A percentile compares a stretch with the other conserved stretches of the same genome.
phyloP scores from a whole-genome alignment of 73 alveolate genomes.

The Paramecium sexaurelia region DNA sequence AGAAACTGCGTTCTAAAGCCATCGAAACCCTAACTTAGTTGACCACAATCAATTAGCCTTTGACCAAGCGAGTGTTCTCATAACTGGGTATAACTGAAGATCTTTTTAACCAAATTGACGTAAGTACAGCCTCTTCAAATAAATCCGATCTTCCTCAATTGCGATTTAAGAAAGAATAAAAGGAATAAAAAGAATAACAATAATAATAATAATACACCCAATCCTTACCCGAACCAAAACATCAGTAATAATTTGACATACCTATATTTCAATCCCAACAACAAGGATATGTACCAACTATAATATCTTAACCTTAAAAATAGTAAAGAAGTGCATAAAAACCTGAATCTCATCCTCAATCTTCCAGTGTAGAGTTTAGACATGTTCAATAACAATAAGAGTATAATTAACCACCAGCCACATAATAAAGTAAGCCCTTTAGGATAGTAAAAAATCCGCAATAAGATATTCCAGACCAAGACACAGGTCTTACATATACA shows the following conservation, averaged over 20 bases:
- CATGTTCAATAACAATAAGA: background rate
- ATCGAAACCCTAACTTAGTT: background rate
- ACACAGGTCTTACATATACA: background rate
- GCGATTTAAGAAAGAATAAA: background rate
- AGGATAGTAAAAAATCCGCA: background rate
- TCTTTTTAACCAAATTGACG: background rate
- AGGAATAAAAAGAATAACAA: background rate
- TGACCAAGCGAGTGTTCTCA: background rate
- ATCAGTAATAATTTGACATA: background rate
- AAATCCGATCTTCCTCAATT: conserved; percentile 2
- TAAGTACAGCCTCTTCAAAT: conserved; percentile 5
- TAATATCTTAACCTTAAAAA: background rate
- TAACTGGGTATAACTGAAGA: background rate
- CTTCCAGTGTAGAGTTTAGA: background rate
- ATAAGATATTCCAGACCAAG: background rate
- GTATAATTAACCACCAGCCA: background rate
- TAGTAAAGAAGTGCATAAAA: background rate
- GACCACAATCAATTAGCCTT: background rate
- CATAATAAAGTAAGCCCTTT: background rate
- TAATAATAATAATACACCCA: background rate
- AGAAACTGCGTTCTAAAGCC: conserved; percentile 42
- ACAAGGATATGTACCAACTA: background rate
- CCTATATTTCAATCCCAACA: background rate
- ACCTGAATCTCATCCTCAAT: conserved; percentile 15
- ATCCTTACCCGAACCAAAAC: background rate